phyloP scores from a whole-genome alignment of 306 rosid genomes.

The Pyrus communis region DNA sequence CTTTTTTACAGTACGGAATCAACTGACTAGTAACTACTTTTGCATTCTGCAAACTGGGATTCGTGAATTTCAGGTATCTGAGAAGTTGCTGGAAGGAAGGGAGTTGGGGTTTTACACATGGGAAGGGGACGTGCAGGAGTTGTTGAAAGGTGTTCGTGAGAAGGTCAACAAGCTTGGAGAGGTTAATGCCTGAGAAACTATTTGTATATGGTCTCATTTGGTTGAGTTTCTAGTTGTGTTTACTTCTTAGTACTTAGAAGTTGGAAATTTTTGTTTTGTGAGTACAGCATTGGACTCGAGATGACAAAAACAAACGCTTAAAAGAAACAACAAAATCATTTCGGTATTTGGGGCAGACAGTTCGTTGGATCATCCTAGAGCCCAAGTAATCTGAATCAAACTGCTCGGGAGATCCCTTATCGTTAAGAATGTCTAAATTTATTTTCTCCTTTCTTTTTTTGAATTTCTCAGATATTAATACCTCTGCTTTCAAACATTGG shows the following conservation, averaged over 20 bases:
- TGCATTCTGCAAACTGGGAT: not conserved
- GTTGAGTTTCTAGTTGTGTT: not conserved
- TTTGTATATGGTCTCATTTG: slow-evolving; percentile 2
- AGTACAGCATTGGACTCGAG: slow-evolving; percentile 77
- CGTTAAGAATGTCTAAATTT: not conserved
- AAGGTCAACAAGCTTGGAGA: slow-evolving; percentile 77
- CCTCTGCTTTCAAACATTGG: not conserved
- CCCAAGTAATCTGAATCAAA: not conserved
- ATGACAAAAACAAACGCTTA: slow-evolving; percentile 68
- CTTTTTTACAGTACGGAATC: not conserved
- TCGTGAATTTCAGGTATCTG: slow-evolving; percentile 49
- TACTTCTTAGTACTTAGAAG: not conserved
- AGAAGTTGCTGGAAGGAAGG: slow-evolving; percentile 60
- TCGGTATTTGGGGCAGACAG: slow-evolving; percentile 61
- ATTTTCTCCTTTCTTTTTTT: not conserved
- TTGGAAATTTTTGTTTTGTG: slow-evolving; percentile 7
- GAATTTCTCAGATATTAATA: not conserved
- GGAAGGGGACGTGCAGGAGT: slow-evolving; percentile 56
- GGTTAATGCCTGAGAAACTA: slow-evolving; percentile 27
- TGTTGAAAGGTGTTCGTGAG: slow-evolving; percentile 61
- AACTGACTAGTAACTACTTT: not conserved
- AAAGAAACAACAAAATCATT: slow-evolving; percentile 81
- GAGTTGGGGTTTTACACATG: slow-evolving; percentile 67
- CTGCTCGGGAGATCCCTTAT: not conserved
- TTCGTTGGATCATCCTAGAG: slow-evolving; percentile 60